Evolutionary conservation across 208 protist species (phyloP).

Genomic region (Paratrypanosoma confusum): DNA sequence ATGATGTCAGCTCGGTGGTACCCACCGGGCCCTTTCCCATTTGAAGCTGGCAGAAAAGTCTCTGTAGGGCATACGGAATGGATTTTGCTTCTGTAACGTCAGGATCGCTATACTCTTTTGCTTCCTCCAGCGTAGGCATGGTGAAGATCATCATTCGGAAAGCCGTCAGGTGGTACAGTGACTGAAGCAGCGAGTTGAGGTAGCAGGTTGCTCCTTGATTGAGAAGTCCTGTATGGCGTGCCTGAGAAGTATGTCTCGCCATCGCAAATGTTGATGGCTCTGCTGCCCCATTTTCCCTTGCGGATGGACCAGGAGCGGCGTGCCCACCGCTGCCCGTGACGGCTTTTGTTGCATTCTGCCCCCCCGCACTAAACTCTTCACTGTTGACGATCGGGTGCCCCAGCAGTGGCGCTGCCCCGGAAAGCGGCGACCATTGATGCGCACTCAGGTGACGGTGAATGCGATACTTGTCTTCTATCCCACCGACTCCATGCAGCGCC

Average conservation of each 20-base stretch:
- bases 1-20: slow-evolving; percentile 85
- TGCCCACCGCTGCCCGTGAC: neutral
- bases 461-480: slow-evolving; percentile 42
- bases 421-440: slow-evolving; percentile 47
- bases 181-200: slow-evolving; percentile 85
- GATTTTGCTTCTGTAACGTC: slow-evolving; percentile 32
- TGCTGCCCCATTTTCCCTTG: slow-evolving; percentile 6
- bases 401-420: slow-evolving; percentile 28
- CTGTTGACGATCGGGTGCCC: slow-evolving; percentile 57
- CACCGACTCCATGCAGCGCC: slow-evolving; percentile 28
- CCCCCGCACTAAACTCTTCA: slow-evolving; percentile 20
- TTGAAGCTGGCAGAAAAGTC: slow-evolving; percentile 83
- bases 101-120: slow-evolving; percentile 23
- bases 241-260: neutral
- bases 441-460: slow-evolving; percentile 66
- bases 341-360: too few relatives aligned
- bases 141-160: slow-evolving; percentile 81
- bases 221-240: slow-evolving; percentile 63
- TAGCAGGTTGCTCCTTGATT: slow-evolving; percentile 91
- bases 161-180: slow-evolving; percentile 79
- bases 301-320: neutral
- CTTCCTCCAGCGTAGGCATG: slow-evolving; percentile 83
- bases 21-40: slow-evolving; percentile 38
- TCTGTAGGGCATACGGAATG: slow-evolving; percentile 83
- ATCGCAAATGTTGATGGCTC: slow-evolving; percentile 4